A percentile compares a stretch with the other conserved stretches of the same genome.
Evolutionary conservation across 768 basidiomycete genomes (phyloP).

Genomic region (Rhizopogon roseolus): DNA sequence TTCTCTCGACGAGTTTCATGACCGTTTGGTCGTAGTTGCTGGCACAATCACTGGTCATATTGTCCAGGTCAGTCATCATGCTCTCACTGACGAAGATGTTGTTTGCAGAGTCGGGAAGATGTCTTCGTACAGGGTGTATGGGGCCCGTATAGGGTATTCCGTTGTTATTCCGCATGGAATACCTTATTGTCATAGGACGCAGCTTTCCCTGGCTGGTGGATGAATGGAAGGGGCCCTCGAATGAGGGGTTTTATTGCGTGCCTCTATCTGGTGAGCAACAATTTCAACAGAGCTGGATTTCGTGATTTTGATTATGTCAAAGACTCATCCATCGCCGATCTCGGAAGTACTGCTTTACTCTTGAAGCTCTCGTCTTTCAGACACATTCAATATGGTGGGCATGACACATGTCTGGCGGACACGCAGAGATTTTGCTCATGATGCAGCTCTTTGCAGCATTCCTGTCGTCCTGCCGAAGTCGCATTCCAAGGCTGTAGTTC

Average conservation of each 20-base stretch:
- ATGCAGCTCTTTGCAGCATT: slow-evolving; percentile 86
- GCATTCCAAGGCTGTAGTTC: slow-evolving; percentile 77
- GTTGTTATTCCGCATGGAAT: not conserved
- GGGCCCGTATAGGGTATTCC: slow-evolving; percentile 76
- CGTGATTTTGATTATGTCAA: slow-evolving; percentile 16
- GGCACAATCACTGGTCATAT: slow-evolving; percentile 97
- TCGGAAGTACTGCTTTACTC: slow-evolving; percentile 88
- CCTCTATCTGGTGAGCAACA: slow-evolving; percentile 58
- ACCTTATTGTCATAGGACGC: slow-evolving; percentile 52
- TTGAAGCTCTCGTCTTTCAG: slow-evolving; percentile 92
- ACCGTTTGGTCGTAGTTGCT: slow-evolving; percentile 87
- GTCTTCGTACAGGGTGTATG: slow-evolving; percentile 90
- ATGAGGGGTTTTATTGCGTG: slow-evolving; percentile 94
- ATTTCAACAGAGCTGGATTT: not conserved
- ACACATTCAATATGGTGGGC: slow-evolving; percentile 82
- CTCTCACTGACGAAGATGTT: not conserved
- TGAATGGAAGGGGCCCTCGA: slow-evolving; percentile 97
- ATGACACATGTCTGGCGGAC: slow-evolving; percentile 86
- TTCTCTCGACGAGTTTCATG: slow-evolving; percentile 67
- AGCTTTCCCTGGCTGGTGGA: slow-evolving; percentile 95
- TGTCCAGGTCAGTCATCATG: slow-evolving; percentile 55
- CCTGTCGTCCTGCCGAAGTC: slow-evolving; percentile 80
- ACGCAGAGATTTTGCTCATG: slow-evolving; percentile 80
- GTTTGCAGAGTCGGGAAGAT: slow-evolving; percentile 62
- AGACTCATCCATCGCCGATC: slow-evolving; percentile 72